phyloP scores from a whole-genome alignment of 2,329 filamentous ascomycete genomes.

The Pseudonectria buxi region DNA sequence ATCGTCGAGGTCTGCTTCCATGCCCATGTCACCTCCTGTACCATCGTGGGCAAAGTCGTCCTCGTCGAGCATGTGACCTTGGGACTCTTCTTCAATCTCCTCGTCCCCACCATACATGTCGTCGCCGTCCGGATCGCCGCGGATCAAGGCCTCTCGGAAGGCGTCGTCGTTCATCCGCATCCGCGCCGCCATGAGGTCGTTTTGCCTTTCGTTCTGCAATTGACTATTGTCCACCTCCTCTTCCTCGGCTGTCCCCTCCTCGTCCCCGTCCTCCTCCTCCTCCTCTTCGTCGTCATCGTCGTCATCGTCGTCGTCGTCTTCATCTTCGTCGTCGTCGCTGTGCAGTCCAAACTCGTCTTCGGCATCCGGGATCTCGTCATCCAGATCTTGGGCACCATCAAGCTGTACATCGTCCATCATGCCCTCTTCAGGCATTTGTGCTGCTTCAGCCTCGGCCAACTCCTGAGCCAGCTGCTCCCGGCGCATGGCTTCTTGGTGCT shows the following conservation, averaged over 20 bases:
- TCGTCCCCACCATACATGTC: conserved; percentile 49
- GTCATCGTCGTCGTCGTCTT: conserved; percentile 37
- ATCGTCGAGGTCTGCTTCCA: conserved; percentile 65
- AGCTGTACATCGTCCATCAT: conserved; percentile 52
- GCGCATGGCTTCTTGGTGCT: conserved; percentile 69
- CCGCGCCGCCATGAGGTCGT: conserved; percentile 41
- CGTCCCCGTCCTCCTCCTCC: conserved; percentile 31
- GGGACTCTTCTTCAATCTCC: conserved; percentile 48
- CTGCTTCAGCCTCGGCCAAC: conserved; percentile 51
- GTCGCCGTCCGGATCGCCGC: conserved; percentile 41
- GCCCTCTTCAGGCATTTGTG: conserved; percentile 32
- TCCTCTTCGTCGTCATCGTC: conserved; percentile 36
- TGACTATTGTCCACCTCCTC: conserved; percentile 34
- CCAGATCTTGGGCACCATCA: conserved; percentile 53
- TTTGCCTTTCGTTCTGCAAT: conserved; percentile 37
- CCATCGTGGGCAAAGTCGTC: conserved; percentile 45
- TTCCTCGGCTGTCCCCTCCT: conserved; percentile 35
- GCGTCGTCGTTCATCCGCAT: conserved; percentile 55
- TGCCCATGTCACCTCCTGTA: conserved; percentile 33
- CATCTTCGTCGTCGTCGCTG: conserved; percentile 36
- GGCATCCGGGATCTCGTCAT: conserved; percentile 67
- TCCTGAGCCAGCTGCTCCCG: conserved; percentile 67
- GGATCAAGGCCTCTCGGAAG: conserved; percentile 51
- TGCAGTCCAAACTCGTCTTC: conserved; percentile 49
- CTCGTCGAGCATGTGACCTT: conserved; percentile 56